Percentiles rank a stretch among this genome's conserved stretches.
These are phyloP conservation scores for Hyaloscypha variabilis DNA, from an alignment of 495 filamentous ascomycete genomes.

Conservation along the genomic window DNA sequence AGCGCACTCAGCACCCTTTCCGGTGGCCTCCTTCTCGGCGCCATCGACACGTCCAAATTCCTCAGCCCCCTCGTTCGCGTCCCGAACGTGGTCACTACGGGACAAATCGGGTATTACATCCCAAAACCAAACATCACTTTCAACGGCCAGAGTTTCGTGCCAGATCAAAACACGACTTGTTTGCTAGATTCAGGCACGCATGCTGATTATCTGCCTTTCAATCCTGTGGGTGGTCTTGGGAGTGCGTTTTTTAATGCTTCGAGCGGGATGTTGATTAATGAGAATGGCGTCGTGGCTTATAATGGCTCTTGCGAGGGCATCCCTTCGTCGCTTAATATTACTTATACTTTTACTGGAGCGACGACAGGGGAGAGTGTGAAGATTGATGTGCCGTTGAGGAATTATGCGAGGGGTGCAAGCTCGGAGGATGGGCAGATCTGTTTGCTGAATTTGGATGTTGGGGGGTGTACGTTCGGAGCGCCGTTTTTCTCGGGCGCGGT, in stretches of 20 bases:
- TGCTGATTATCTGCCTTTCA: conserved; percentile 13
- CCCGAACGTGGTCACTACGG: neutral
- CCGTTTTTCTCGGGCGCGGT: conserved; percentile 7
- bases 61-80: neutral
- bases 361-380: neutral
- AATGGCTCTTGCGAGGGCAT: conserved; percentile 13
- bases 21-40: conserved; percentile 10
- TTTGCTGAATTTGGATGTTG: conserved; percentile 13
- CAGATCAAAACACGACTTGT: conserved; percentile 7
- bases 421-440: neutral
- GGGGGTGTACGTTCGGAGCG: conserved; percentile 12
- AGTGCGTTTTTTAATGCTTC: conserved; percentile 7
- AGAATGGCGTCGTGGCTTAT: conserved; percentile 2
- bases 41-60: conserved; percentile 16
- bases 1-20: neutral
- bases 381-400: conserved; percentile 14
- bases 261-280: neutral
- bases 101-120: conserved; percentile 8
- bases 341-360: conserved; percentile 4
- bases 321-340: neutral
- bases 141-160: neutral
- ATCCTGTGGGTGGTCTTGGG: too few relatives aligned
- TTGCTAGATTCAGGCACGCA: conserved; percentile 13
- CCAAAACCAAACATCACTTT: conserved; percentile 1
- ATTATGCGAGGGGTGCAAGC: conserved; percentile 7